phyloP scores from a whole-genome alignment of 306 rosid genomes.

The Glycyrrhiza uralensis region DNA sequence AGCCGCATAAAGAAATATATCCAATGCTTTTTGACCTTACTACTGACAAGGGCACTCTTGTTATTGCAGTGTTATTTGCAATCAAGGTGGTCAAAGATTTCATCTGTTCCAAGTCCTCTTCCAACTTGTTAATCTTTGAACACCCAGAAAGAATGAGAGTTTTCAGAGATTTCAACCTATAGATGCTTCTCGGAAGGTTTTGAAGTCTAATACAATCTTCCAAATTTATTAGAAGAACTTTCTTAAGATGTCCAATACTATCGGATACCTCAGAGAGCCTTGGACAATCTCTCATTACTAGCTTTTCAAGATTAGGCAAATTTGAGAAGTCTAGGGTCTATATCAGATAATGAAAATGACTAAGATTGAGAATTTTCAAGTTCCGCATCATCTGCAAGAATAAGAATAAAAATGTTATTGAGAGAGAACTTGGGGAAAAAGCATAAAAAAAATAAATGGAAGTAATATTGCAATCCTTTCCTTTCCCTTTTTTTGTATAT shows the following conservation, averaged over 20 bases:
- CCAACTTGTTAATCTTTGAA: slow-evolving; percentile 18
- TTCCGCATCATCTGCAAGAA: slow-evolving; percentile 12
- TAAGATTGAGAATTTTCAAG: slow-evolving; percentile 34
- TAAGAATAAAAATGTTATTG: not conserved
- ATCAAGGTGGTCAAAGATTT: not conserved
- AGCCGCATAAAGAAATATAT: slow-evolving; percentile 31
- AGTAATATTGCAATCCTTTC: not conserved
- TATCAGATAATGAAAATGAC: slow-evolving; percentile 20
- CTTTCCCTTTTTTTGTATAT: not conserved
- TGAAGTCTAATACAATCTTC: slow-evolving; percentile 15
- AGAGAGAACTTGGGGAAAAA: too few relatives aligned
- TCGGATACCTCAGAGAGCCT: not conserved
- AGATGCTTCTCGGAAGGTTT: slow-evolving; percentile 27
- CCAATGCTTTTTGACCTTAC: slow-evolving; percentile 12
- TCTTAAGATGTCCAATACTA: slow-evolving; percentile 11
- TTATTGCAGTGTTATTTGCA: slow-evolving; percentile 36
- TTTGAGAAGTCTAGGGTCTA: slow-evolving; percentile 31
- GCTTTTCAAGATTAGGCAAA: slow-evolving; percentile 34
- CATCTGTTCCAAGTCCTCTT: slow-evolving; percentile 24
- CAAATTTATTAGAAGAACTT: slow-evolving; percentile 21
- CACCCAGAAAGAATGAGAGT: slow-evolving; percentile 29
- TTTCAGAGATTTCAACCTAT: slow-evolving; percentile 20
- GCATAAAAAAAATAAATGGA: not conserved
- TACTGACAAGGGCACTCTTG: slow-evolving; percentile 17
- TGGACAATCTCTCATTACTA: slow-evolving; percentile 26